Base-by-base conservation (phyloP, 306 rosid species). In the Luffa acutangula region DNA sequence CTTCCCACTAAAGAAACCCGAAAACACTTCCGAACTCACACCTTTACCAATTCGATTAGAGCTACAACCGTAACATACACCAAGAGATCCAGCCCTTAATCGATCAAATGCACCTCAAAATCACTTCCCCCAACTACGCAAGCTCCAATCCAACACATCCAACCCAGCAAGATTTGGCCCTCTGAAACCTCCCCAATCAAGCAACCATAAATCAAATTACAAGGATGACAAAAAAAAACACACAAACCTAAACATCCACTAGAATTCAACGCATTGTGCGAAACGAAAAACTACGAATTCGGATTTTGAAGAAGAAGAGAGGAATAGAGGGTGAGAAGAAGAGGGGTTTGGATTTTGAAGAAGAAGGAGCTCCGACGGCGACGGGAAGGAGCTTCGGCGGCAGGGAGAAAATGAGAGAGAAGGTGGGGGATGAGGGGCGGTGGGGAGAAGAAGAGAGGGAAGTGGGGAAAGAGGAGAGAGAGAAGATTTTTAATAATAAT, bases 51-150 rank as follows among this genome's bases (percentile, higher is more conserved):
- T 37, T 72, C 80, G 33, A 83, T 54, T 79, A 62, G 66, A 87
- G 95, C 84, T 81, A 77, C 48, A 70, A 57, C 71, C 72, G 63
- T 36, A 33, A 13, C 65, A 41, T 59, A 64, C 37, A 71, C 21
- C 88, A 80, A 83, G 83, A 90, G 97, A 91, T 93, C 91, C 83
- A 59, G 78, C 17, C 71, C 71, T 36, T 62, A 73, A 54, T 65
- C 31, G 52, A 74, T 60, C 17, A 60, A 46, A 54, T 34, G 78
- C 33, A 41, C 77, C 81, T 75, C 81, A 18, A 80, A 75, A 72
- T 20, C 74, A 78, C 80, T 46, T 48, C 31, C 75, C 48, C 82
- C 78, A 79, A 51, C 57, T 75, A 78, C 75, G 79, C 64, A 53
- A 77, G 65, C 87, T 56, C 41, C 9, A 82, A 79, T 51, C 59